Evolutionary conservation across 805 yeast genomes (phyloP), one percentile per base, ranked within the genome.

Genomic region (Nakazawaea laoshanensis): DNA sequence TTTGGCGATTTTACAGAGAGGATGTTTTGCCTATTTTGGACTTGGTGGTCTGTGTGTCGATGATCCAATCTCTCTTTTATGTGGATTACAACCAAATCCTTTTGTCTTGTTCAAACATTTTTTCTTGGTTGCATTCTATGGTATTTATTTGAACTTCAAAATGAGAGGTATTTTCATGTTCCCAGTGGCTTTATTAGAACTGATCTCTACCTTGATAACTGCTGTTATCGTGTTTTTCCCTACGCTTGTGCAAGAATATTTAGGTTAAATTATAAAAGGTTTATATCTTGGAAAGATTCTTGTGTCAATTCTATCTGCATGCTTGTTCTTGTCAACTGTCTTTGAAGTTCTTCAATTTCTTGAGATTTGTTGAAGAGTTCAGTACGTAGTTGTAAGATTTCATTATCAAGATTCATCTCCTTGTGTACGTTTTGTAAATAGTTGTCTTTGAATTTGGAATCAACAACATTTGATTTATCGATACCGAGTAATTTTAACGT

Each of bases 11-110:
- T 65, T 92, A 41, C 96, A 88, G 60, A 61, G 57, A 29, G 98
- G 98, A 7, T 92, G 98, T 57, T 86, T 87, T 67, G 63, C 63
- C 37, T 92, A 92, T 58, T 86, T 92, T 66, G 59, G 67, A 51
- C 66, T 71, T 32, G 98, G 97, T 26, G 96, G 96, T 15, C 74
- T 65, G 33, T 80, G 87, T 49, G 73, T 84, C 13, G 52, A 58
- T 14, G 80, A 79, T 5, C 98, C 98, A 5, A 78, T 86, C 33
- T 79, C 85, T 4, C 72, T 92, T 48, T 67, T 92, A 33, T 69
- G 88, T 37, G 98, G 96, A 11, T 64, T 86, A 48, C 57, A 73
- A 35, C 94, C 94, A 30, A 67, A 65, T 43, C 95, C 96, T 10
- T 61, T 71, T 51, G 48, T 73, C 29, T 67, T 92, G 40, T 76